Evolutionary conservation across 768 basidiomycete species (phyloP).

Genomic region (Rhizopogon roseolus): DNA sequence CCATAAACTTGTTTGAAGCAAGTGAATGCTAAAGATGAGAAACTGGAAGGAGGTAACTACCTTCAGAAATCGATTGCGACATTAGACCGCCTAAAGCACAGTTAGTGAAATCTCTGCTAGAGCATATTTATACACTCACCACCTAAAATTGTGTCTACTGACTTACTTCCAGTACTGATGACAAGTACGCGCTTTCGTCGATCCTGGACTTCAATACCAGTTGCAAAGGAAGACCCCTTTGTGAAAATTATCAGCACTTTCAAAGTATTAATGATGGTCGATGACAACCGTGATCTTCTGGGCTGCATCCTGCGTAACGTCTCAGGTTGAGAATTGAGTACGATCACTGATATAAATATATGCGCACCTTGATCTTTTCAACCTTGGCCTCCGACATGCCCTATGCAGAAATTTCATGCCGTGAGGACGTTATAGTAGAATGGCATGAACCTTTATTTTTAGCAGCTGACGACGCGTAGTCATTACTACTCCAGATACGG

Average conservation of each 20-base stretch:
- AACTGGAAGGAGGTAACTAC: slow-evolving; percentile 24
- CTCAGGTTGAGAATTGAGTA: not conserved
- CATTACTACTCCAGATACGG: slow-evolving; percentile 85
- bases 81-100: slow-evolving; percentile 65
- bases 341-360: slow-evolving; percentile 9
- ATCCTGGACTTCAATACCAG: slow-evolving; percentile 88
- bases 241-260: not conserved
- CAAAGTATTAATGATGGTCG: not conserved
- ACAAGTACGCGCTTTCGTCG: slow-evolving; percentile 70
- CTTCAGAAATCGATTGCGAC: slow-evolving; percentile 94
- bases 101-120: not conserved
- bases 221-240: slow-evolving; percentile 88
- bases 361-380: slow-evolving; percentile 84
- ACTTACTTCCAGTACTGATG: slow-evolving; percentile 94
- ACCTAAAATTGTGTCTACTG: slow-evolving; percentile 84
- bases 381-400: slow-evolving; percentile 97
- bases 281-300: slow-evolving; percentile 69
- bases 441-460: slow-evolving; percentile 77
- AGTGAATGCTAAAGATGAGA: not conserved
- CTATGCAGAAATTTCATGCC: slow-evolving; percentile 32
- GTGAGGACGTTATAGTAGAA: not conserved
- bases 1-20: slow-evolving; percentile 66
- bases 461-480: slow-evolving; percentile 84
- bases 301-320: slow-evolving; percentile 67
- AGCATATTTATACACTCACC: slow-evolving; percentile 38